A percentile compares a stretch with the other conserved stretches of the same genome.
These are phyloP conservation scores for Epichloe glyceriae DNA, from an alignment of 2,329 filamentous ascomycete genomes.

Conservation along the genomic window DNA sequence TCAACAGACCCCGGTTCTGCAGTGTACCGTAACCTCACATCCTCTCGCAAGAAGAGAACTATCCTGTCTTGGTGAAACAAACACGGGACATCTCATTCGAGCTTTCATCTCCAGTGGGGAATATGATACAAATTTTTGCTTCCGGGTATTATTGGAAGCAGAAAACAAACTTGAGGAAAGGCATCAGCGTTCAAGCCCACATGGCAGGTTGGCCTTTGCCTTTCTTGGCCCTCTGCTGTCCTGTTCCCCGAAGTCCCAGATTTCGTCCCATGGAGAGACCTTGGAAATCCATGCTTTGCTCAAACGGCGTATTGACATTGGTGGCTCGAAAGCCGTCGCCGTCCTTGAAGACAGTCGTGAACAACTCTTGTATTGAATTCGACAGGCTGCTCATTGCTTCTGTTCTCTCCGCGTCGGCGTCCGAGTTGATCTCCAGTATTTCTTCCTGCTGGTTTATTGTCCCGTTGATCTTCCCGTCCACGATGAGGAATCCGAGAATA, in stretches of 20 bases:
- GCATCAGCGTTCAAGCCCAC: constrained; percentile 1
- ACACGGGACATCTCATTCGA: not conserved
- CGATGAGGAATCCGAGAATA: constrained; percentile 87
- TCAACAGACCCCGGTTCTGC: not conserved
- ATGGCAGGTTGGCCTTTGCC: not conserved
- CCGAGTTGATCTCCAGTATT: constrained; percentile 66
- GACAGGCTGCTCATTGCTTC: constrained; percentile 62
- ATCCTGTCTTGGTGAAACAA: not conserved
- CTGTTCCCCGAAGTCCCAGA: constrained; percentile 1
- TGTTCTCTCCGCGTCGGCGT: constrained; percentile 61
- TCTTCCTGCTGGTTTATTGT: constrained; percentile 83
- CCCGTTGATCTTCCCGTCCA: constrained; percentile 76
- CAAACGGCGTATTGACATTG: constrained; percentile 15
- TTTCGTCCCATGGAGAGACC: constrained; percentile 9
- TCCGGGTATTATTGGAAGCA: not conserved
- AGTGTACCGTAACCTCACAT: not conserved
- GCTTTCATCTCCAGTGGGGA: not conserved
- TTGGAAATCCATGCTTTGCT: constrained; percentile 18
- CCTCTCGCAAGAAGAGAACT: not conserved
- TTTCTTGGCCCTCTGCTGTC: constrained; percentile 5
- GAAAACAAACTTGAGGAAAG: not conserved
- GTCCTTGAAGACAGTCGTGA: constrained; percentile 60
- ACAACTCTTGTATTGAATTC: constrained; percentile 54
- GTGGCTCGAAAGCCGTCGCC: constrained; percentile 51
- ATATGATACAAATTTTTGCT: not conserved